Evolutionary conservation across 805 yeast species (phyloP), one percentile per base, ranked within the genome.

Genomic region (Pichia ethanolica): DNA sequence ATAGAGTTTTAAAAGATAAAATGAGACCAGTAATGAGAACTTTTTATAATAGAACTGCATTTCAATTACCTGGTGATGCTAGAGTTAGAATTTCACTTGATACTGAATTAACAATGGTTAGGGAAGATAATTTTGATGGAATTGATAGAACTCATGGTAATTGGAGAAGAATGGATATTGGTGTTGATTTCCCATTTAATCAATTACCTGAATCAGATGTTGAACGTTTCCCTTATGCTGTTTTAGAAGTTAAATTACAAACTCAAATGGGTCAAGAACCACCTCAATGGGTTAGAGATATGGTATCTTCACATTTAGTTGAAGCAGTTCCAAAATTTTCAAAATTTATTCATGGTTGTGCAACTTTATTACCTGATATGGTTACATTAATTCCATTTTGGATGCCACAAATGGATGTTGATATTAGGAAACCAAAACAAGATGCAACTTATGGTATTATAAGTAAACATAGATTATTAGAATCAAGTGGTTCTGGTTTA

Each of bases 221-320:
- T 46, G 91, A 91, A 63, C 77, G 97, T 60, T 93, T 93, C 71
- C 99, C 99, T 5, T 93, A 93, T 67, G 99, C 99, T 1, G 97
- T 93, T 39, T 74, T 93, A 59, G 99, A 93, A 72, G 99, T 93
- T 52, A 93, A 93, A 70, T 76, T 93, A 55, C 99, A 93, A 70
- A 93, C 99, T 4, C 98, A 93, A 72, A 63, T 93, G 70, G 99
- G 99, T 49, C 99, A 93, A 70, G 99, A 93, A 68, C 99, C 99
- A 32, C 99, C 99, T 9, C 83, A 78, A 53, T 93, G 99, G 99
- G 95, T 93, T 44, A 79, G 93, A 57, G 96, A 91, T 56, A 77
- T 93, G 66, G 90, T 91, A 35, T 72, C 90, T 0, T 84, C 95
- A 32, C 99, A 93, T 67, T 74, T 93, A 46, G 99, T 93, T 39